Evolutionary conservation across 345 rosid species (phyloP), one percentile per base, ranked within the genome.

Genomic region (Eucalyptus fibrosa): DNA sequence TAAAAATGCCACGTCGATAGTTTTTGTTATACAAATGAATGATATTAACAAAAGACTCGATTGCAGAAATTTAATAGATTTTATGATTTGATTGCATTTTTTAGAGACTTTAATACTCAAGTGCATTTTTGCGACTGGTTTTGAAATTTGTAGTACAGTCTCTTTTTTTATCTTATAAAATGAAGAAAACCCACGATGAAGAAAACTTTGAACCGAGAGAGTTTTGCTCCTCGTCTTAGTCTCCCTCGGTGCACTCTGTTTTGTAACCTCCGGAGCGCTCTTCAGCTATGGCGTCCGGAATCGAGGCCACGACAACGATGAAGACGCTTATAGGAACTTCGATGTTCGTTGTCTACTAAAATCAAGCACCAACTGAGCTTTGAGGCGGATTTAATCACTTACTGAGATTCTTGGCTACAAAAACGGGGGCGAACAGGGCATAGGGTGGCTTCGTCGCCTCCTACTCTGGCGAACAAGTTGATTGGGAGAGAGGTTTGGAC

Each of bases 41-140:
- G 8, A 0, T 60, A 6, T 60, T 60, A 60, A 60, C 0, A 0
- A 28, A 60, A 26, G 1, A 26, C 32, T 60, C 0, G 8, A 60
- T 26, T 26, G 7, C 1, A 60, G 1, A 0, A 60, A 60, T 28
- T 60, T 60, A 0, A 60, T 1, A 60, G 2, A 8, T 60, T 60
- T 28, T 1, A 0, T 0, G 15, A 60, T 26, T 12, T 60, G 4
- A 28, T 28, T 60, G 0, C 0, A 60, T 4, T 6, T 60, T 28
- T 28, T 28, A 28, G 14, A 60, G 0, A 1, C 7, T 60, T 60
- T 60, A 60, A 12, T 26, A 60, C 15, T 60, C 1, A 60, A 60
- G 7, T 60, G 4, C 8, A 60, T 6, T 60, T 12, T 26, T 28
- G 5, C 0, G 1, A 1, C 1, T 0, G 5, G 3, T 24, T 56